Conservation (phyloP, 768 basidiomycete genomes). For the Boletus tomentosulus region DNA sequence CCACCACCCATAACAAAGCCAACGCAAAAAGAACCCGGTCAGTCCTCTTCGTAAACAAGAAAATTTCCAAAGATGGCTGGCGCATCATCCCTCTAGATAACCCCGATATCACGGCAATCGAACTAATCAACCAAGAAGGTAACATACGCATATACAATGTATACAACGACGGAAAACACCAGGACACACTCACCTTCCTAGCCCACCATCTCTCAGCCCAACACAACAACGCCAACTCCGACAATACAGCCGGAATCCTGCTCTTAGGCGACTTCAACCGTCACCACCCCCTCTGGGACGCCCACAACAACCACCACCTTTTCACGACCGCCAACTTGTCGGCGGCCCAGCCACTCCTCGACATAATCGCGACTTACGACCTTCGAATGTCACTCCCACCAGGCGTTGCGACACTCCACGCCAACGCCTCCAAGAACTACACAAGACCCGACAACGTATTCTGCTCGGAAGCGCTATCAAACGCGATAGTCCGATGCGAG, state of each 20-base stretch:
- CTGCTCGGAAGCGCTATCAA: background rate
- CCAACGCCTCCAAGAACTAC: background rate
- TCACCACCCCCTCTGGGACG: background rate
- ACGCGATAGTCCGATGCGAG: too few relatives aligned
- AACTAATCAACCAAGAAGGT: background rate
- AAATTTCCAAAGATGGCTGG: background rate
- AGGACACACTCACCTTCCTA: too few relatives aligned
- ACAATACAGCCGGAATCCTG: background rate
- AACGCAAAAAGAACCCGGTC: background rate
- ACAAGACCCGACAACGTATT: background rate
- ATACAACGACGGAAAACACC: background rate
- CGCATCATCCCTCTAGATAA: background rate
- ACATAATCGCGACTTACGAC: background rate
- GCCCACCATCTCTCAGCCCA: background rate
- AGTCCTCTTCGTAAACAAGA: background rate
- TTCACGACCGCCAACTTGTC: background rate
- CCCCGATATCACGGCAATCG: background rate
- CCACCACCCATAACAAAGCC: background rate
- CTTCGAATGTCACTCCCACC: background rate
- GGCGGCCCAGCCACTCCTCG: background rate
- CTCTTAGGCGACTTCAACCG: background rate
- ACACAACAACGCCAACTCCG: background rate
- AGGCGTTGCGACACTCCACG: background rate
- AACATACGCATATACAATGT: background rate
- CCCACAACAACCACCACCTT: background rate